Conservation (phyloP, 179 eudicot species). For the Kewa caespitosa region DNA sequence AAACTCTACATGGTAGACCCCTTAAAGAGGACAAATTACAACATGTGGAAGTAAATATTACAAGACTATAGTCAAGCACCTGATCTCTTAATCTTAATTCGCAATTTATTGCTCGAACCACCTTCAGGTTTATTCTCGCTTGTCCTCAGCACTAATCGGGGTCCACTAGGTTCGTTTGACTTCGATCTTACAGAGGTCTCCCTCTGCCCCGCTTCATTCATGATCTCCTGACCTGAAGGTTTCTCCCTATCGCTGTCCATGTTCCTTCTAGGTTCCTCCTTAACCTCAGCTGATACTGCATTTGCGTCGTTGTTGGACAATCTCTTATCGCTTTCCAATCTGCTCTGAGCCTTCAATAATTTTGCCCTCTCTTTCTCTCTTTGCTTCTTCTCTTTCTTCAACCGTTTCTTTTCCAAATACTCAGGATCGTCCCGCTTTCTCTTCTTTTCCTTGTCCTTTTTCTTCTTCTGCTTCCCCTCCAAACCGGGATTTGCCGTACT, state of each 20-base stretch:
- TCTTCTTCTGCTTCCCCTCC: constrained; percentile 38
- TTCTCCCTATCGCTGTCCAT: constrained; percentile 1
- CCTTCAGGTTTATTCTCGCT: constrained; percentile 37
- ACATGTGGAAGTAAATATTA: neutral
- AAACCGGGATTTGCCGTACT: constrained; percentile 23
- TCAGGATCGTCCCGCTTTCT: constrained; percentile 72
- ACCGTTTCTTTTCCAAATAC: constrained; percentile 63
- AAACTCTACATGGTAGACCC: neutral
- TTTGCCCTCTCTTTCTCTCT: constrained; percentile 74
- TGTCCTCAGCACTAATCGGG: constrained; percentile 32
- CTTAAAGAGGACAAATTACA: neutral
- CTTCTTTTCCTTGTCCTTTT: constrained; percentile 53
- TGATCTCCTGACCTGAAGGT: constrained; percentile 9
- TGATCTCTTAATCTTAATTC: constrained; percentile 60
- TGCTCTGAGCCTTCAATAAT: constrained; percentile 25
- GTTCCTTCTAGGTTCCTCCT: constrained; percentile 7
- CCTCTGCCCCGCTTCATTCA: constrained; percentile 9
- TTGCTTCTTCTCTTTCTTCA: constrained; percentile 81
- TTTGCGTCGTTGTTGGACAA: constrained; percentile 16
- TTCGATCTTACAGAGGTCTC: constrained; percentile 20
- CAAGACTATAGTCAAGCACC: constrained; percentile 33
- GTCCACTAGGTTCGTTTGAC: constrained; percentile 27
- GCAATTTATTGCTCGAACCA: constrained; percentile 48
- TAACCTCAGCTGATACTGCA: constrained; percentile 17
- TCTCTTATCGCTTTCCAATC: neutral